phyloP scores from a whole-genome alignment of 1,139 yeast species.

The Lodderomyces theae region DNA sequence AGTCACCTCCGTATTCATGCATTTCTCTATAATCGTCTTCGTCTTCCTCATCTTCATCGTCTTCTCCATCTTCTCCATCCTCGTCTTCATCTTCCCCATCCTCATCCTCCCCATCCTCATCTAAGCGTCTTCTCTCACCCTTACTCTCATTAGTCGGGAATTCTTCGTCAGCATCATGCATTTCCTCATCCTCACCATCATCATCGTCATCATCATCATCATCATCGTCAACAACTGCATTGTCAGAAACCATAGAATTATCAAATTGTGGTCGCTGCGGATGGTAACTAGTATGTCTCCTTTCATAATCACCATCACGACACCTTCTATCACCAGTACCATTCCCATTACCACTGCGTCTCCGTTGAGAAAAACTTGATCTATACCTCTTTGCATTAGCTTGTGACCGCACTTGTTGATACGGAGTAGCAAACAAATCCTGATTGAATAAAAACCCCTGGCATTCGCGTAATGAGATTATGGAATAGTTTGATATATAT shows the following conservation, averaged over 20 bases:
- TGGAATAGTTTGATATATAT: constrained; percentile 27
- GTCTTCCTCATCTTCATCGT: constrained; percentile 23
- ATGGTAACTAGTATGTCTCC: constrained; percentile 38
- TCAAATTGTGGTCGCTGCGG: constrained; percentile 25
- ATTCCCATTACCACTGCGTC: neutral
- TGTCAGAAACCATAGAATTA: constrained; percentile 5
- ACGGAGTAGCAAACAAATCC: constrained; percentile 66
- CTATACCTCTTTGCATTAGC: constrained; percentile 33
- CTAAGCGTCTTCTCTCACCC: constrained; percentile 13
- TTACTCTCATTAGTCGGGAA: constrained; percentile 6
- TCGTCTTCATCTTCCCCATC: constrained; percentile 16
- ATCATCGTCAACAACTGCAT: constrained; percentile 10
- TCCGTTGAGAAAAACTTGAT: neutral
- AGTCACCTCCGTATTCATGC: constrained; percentile 25
- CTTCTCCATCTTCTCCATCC: constrained; percentile 22
- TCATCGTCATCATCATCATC: constrained; percentile 9
- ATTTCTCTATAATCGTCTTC: constrained; percentile 24
- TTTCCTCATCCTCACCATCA: constrained; percentile 13
- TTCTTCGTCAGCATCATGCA: constrained; percentile 12
- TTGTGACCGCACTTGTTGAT: constrained; percentile 54
- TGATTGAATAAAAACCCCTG: constrained; percentile 78
- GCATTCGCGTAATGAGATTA: constrained; percentile 55
- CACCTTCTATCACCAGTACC: neutral
- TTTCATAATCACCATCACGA: constrained; percentile 8
- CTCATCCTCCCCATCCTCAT: constrained; percentile 13